Conservation (phyloP, 805 yeast genomes). For the Candida peoriensis region DNA sequence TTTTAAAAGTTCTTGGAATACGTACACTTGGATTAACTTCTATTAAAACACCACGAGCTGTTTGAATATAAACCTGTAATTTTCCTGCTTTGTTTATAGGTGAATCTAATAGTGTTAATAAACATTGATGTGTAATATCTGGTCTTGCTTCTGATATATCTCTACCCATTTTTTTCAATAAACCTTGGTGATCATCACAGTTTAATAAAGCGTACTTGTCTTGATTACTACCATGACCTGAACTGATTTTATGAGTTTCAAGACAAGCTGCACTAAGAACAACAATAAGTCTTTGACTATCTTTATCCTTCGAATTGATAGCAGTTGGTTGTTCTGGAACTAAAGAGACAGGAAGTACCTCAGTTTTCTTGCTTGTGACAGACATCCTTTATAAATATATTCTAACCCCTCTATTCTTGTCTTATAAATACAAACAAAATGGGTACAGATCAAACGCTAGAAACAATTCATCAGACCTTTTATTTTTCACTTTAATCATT, state of each 20-base stretch:
- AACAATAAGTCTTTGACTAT: slow-evolving; percentile 81
- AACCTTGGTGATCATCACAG: slow-evolving; percentile 98
- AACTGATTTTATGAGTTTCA: slow-evolving; percentile 87
- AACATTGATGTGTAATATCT: slow-evolving; percentile 98
- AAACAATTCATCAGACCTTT: too few species aligned
- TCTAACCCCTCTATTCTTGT: too few species aligned
- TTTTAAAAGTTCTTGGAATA: slow-evolving; percentile 96
- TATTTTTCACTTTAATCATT: too few species aligned
- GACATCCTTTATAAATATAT: slow-evolving; percentile 9
- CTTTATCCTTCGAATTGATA: slow-evolving; percentile 78
- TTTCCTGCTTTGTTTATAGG: slow-evolving; percentile 97
- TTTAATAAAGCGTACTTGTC: slow-evolving; percentile 91
- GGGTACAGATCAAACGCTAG: too few species aligned
- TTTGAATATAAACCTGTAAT: slow-evolving; percentile 92
- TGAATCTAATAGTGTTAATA: slow-evolving; percentile 89
- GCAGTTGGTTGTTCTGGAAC: slow-evolving; percentile 86
- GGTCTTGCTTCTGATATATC: slow-evolving; percentile 98
- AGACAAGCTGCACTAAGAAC: slow-evolving; percentile 95
- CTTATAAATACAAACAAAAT: too few species aligned
- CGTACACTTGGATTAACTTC: slow-evolving; percentile 96
- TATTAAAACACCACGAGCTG: slow-evolving; percentile 89
- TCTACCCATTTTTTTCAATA: slow-evolving; percentile 91
- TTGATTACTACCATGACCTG: slow-evolving; percentile 65
- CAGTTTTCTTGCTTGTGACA: too few species aligned
- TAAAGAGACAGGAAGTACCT: slow-evolving; percentile 57